Conservation (phyloP, 2,329 filamentous ascomycete genomes). For the Aureobasidium sp. region DNA sequence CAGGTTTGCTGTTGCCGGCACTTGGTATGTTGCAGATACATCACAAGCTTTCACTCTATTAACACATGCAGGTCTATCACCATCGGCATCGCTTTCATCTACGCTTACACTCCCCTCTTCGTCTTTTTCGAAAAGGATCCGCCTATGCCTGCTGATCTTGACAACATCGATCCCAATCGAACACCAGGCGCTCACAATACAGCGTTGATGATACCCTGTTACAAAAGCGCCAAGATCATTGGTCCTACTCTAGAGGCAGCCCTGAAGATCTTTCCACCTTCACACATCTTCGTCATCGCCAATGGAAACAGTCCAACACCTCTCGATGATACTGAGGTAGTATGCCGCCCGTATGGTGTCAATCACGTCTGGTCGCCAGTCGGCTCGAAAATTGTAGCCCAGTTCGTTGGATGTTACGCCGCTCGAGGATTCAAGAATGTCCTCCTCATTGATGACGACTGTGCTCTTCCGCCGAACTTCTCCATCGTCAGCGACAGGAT, state of each 20-base stretch:
- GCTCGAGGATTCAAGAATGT: conserved; percentile 41
- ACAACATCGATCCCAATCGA: conserved; percentile 16
- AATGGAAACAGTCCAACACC: conserved; percentile 44
- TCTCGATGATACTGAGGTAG: conserved; percentile 42
- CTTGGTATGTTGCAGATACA: conserved; percentile 23
- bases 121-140: conserved; percentile 30
- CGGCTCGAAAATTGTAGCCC: conserved; percentile 44
- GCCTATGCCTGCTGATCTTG: conserved; percentile 25
- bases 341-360: conserved; percentile 39
- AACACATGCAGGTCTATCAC: conserved; percentile 27
- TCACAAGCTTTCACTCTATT: neutral
- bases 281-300: conserved; percentile 43
- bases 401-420: conserved; percentile 44
- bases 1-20: conserved; percentile 34
- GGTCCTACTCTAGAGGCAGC: conserved; percentile 39
- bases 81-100: conserved; percentile 29
- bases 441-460: conserved; percentile 46
- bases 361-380: conserved; percentile 45
- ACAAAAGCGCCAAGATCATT: conserved; percentile 40
- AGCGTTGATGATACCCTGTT: conserved; percentile 43
- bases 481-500: conserved; percentile 41
- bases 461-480: conserved; percentile 42
- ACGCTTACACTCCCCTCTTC: conserved; percentile 25
- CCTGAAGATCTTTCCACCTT: conserved; percentile 40
- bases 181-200: conserved; percentile 31